Evolutionary conservation across 352 stramenopile species (phyloP), one percentile per base, ranked within the genome.

Genomic region (Pythium dissotocum): DNA sequence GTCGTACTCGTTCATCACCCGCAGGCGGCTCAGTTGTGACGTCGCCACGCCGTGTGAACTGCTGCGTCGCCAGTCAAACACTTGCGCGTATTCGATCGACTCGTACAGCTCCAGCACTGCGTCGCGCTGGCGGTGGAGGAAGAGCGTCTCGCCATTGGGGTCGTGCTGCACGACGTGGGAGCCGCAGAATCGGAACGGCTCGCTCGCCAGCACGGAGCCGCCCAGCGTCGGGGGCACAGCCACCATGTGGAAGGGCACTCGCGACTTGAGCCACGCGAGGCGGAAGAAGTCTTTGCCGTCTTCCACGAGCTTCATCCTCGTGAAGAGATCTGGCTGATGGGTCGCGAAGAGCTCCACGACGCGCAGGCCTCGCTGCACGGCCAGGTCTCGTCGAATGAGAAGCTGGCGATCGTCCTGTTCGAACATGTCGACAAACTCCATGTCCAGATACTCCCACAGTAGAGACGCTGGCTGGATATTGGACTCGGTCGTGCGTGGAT

Each of bases 281-380:
- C 73, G 73, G 33, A 77, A 75, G 14, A 72, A 51, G 58, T 79
- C 67, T 53, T 77, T 76, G 33, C 46, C 61, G 16, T 68, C 35
- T 21, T 58, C 55, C 1, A 65, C 64, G 16, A 75, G 61, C 28
- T 61, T 24, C 18, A 76, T n/a, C 0, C 35, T 16, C 24, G 42
- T 59, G 55, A 77, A 70, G 12, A 78, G 35, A 21, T 64, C 68
- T 0, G 59, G 62, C 6, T 21, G 30, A 16, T 74, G 58, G 24
- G 53, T 63, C 13, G 63, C 52, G 48, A 73, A 71, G 14, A 68
- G 65, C 21, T 73, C 55, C 10, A 71, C 57, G 30, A 73, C 21
- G 30, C 59, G 35, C 3, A 76, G 59, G 18, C 67, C 60, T 48
- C 38, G 53, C 24, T 55, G 7, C 5, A 35, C 36, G 30, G 44